A percentile compares a stretch with the other conserved stretches of the same genome.
Evolutionary conservation across 2,329 filamentous ascomycete species (phyloP).

Genomic region (Fusarium acutatum): DNA sequence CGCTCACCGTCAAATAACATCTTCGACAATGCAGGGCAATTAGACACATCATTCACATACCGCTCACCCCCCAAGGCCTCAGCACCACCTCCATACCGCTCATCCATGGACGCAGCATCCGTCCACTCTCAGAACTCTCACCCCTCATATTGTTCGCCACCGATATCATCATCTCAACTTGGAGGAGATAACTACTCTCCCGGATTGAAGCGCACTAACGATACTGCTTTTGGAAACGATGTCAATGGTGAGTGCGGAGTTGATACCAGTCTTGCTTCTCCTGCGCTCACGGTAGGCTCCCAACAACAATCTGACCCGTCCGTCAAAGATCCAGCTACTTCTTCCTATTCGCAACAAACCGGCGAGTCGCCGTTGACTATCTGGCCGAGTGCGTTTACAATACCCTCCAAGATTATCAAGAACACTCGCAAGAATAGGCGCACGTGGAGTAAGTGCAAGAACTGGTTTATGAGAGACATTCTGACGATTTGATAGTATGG

Average conservation of each 20-base stretch:
- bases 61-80: constrained; percentile 18
- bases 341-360: not conserved
- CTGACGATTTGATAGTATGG: constrained; percentile 32
- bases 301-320: constrained; percentile 15
- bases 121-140: constrained; percentile 3
- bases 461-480: fast-evolving
- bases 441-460: constrained; percentile 47
- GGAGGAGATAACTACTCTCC: not conserved
- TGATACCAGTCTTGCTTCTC: constrained; percentile 20
- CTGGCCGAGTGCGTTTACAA: constrained; percentile 44
- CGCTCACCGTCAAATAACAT: constrained; percentile 8
- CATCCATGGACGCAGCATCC: constrained; percentile 14
- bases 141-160: constrained; percentile 16
- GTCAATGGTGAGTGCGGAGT: constrained; percentile 25
- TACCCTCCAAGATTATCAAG: constrained; percentile 42
- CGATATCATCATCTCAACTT: constrained; percentile 5
- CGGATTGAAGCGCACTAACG: constrained; percentile 12
- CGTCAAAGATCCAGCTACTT: not conserved
- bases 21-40: not conserved
- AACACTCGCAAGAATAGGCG: constrained; percentile 43
- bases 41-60: not conserved
- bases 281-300: constrained; percentile 23
- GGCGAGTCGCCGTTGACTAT: constrained; percentile 33
- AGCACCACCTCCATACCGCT: constrained; percentile 28
- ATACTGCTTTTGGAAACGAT: constrained; percentile 20